A percentile compares a stretch with the other conserved stretches of the same genome.
These are phyloP conservation scores for Trichoderma harzianum DNA, from an alignment of 2,329 filamentous ascomycete genomes.

Conservation along the genomic window DNA sequence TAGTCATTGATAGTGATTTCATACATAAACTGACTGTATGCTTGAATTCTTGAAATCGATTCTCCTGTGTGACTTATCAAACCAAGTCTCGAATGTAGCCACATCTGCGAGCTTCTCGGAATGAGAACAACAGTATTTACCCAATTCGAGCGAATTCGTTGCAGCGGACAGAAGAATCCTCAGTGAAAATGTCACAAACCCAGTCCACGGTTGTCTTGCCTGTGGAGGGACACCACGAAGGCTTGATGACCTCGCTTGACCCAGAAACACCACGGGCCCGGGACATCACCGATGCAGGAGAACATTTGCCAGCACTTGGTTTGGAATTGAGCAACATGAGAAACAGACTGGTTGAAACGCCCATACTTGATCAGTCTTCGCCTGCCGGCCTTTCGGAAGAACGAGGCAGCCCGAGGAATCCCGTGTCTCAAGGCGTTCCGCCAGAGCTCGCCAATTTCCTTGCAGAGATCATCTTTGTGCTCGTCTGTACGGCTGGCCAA, in stretches of 20 bases:
- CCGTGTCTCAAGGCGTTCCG: not conserved
- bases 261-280: not conserved
- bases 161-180: too few species aligned
- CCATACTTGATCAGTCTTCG: not conserved
- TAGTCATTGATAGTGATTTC: not conserved
- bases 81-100: not conserved
- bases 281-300: not conserved
- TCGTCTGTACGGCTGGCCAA: slow-evolving; percentile 6
- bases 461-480: not conserved
- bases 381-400: not conserved
- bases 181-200: not conserved
- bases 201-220: not conserved
- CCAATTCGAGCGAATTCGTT: too few species aligned
- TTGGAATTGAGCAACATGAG: not conserved
- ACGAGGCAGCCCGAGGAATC: not conserved
- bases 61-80: not conserved
- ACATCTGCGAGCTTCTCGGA: not conserved
- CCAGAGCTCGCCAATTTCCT: not conserved
- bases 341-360: not conserved
- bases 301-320: not conserved
- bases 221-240: not conserved
- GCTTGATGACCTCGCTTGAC: not conserved
- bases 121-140: not conserved
- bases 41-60: not conserved
- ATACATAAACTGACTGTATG: not conserved